phyloP scores from a whole-genome alignment of 1,139 yeast species.

The Candida buenavistaensis region DNA sequence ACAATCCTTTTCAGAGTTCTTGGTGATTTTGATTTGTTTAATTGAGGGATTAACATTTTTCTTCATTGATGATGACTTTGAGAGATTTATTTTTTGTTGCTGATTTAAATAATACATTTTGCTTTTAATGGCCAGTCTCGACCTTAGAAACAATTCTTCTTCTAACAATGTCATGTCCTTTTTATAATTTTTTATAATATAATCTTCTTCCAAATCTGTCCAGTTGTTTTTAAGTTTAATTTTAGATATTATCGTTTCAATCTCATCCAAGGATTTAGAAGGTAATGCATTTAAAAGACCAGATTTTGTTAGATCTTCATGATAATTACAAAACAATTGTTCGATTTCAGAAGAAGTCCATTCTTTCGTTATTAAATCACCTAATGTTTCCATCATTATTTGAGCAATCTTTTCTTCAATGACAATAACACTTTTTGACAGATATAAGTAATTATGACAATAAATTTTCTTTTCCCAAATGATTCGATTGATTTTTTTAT shows the following conservation, averaged over 20 bases:
- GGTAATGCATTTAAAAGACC: conserved; percentile 5
- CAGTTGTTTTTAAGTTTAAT: conserved; percentile 18
- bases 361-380: conserved; percentile 4
- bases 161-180: neutral
- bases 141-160: too few relatives aligned
- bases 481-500: neutral
- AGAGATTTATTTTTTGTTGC: too few relatives aligned
- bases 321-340: conserved; percentile 5
- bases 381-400: neutral
- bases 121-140: too few relatives aligned
- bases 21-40: too few relatives aligned
- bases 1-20: too few relatives aligned
- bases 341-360: conserved; percentile 10
- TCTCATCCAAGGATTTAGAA: conserved; percentile 3
- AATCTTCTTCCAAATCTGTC: conserved; percentile 1
- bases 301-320: conserved; percentile 7
- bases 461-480: conserved; percentile 3
- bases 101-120: too few relatives aligned
- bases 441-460: conserved; percentile 8
- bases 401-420: neutral
- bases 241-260: too few relatives aligned
- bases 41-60: too few relatives aligned
- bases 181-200: conserved; percentile 2
- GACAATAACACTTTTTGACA: conserved; percentile 8
- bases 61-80: too few relatives aligned